Conservation (phyloP, 306 rosid species). For the Fragaria ananassa region DNA sequence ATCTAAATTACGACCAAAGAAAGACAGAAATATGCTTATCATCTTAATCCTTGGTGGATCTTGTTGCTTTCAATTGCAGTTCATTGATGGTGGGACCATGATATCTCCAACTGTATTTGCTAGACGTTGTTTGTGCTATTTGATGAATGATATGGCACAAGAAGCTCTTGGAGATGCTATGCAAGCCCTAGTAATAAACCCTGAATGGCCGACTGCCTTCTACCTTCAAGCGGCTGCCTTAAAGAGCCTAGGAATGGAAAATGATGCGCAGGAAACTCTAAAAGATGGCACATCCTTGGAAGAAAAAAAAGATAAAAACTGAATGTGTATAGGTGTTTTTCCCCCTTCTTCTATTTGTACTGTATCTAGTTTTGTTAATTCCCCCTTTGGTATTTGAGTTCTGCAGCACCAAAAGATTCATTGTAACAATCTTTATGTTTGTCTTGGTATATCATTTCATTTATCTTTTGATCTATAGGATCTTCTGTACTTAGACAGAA, state of each 20-base stretch:
- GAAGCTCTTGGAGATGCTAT: conserved; percentile 98
- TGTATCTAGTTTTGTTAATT: conserved; percentile 34
- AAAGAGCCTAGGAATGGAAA: conserved; percentile 90
- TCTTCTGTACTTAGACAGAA: conserved; percentile 4
- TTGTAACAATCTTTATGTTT: conserved; percentile 23
- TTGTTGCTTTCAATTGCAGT: conserved; percentile 42
- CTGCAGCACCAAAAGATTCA: conserved; percentile 22
- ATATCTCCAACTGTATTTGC: conserved; percentile 87
- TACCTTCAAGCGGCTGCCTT: conserved; percentile 97
- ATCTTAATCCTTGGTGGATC: conserved; percentile 1
- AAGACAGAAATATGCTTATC: not conserved
- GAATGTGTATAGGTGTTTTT: conserved; percentile 54
- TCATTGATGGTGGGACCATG: conserved; percentile 91
- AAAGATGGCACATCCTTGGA: conserved; percentile 83
- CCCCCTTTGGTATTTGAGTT: conserved; percentile 30
- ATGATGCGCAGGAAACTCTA: conserved; percentile 91
- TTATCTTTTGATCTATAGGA: conserved; percentile 6
- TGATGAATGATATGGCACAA: conserved; percentile 87
- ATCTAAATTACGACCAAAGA: not conserved
- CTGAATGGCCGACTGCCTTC: conserved; percentile 83
- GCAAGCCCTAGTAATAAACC: conserved; percentile 86
- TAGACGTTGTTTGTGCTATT: conserved; percentile 85
- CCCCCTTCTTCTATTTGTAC: conserved; percentile 19
- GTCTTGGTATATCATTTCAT: conserved; percentile 24
- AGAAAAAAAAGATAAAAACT: conserved; percentile 56